Conservation (phyloP, 2,329 filamentous ascomycete species). For the Sordariomycetes sp. region DNA sequence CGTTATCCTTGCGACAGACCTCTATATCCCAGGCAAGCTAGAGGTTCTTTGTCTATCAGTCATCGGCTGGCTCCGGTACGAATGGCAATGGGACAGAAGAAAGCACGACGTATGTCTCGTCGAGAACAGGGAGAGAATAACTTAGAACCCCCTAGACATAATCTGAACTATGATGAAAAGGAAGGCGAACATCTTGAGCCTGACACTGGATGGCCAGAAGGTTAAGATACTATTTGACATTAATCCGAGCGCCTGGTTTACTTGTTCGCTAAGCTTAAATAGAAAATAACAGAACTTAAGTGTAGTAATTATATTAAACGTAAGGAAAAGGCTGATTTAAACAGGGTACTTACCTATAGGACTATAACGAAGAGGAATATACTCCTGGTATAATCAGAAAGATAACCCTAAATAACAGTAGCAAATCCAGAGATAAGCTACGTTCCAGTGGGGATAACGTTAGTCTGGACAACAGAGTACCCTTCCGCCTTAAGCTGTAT, state of each 20-base stretch:
- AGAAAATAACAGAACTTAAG: neutral
- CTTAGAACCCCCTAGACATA: slow-evolving; percentile 2
- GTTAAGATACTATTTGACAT: neutral
- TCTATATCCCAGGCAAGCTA: slow-evolving; percentile 39
- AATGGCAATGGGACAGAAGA: too few species aligned
- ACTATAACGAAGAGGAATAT: slow-evolving; percentile 1
- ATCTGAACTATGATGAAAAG: slow-evolving; percentile 2
- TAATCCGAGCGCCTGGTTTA: neutral
- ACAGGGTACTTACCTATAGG: neutral
- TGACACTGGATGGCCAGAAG: neutral
- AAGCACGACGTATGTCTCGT: neutral
- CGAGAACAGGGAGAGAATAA: neutral
- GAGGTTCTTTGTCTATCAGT: slow-evolving; percentile 12
- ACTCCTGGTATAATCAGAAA: slow-evolving; percentile 2
- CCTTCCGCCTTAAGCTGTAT: slow-evolving; percentile 34
- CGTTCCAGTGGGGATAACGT: slow-evolving; percentile 49
- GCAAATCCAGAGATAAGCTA: slow-evolving; percentile 42
- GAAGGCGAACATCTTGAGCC: slow-evolving; percentile 3
- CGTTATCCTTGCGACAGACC: slow-evolving; percentile 40
- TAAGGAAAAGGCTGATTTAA: neutral
- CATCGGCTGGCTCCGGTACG: neutral
- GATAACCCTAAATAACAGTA: slow-evolving; percentile 35
- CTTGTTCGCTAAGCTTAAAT: neutral
- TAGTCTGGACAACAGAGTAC: slow-evolving; percentile 29
- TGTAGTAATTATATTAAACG: neutral